Evolutionary conservation across 2,329 filamentous ascomycete genomes (phyloP), one percentile per base, ranked within the genome.

Genomic region (Ophiocordyceps camponoti-leonardi): DNA sequence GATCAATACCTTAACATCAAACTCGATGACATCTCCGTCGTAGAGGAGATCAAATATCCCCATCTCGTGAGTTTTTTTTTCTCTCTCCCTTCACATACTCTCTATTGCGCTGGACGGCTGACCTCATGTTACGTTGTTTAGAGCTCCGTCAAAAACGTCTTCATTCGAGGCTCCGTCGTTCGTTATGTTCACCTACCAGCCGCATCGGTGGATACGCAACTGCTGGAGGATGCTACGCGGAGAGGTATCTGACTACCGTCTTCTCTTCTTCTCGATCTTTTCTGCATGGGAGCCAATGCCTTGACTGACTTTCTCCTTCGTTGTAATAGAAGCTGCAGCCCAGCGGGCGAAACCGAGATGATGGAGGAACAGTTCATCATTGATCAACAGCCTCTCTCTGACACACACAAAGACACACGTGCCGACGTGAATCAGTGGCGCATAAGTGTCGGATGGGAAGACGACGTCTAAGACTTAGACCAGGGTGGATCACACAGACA

Each of bases 1-100:
- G 92, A 98, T 63, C 92, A 96, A 69, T 98, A 94, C 67, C 78
- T 98, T 59, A 98, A 98, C 68, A 95, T 98, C 68, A 96, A 96
- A 72, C 78, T 98, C 44, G 92, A 98, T 59, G 86, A 95, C 59
- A 93, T 96, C 49, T 75, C 81, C 51, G 90, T 96, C 30, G 75
- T 94, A 23, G 88, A 98, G 53, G 86, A 96, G 67, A 69, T 92
- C 59, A 87, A 88, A 65, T 96, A 95, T 62, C 92, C 92, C 44
- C 92, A 98, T 65, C 67, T 98, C 63, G 85, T 90, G 57, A 45
- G 70, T 59, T 7, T 28, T 22, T 26, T 16, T 23, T 3, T 6
- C 41, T 28, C 12, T 42, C 33, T n/a, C n/a, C n/a, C n/a, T n/a
- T n/a, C n/a, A n/a, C n/a, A n/a, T n/a, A n/a, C n/a, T n/a, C n/a